Conservation (phyloP, 2,329 filamentous ascomycete species). For the Aspergillus transmontanensis region DNA sequence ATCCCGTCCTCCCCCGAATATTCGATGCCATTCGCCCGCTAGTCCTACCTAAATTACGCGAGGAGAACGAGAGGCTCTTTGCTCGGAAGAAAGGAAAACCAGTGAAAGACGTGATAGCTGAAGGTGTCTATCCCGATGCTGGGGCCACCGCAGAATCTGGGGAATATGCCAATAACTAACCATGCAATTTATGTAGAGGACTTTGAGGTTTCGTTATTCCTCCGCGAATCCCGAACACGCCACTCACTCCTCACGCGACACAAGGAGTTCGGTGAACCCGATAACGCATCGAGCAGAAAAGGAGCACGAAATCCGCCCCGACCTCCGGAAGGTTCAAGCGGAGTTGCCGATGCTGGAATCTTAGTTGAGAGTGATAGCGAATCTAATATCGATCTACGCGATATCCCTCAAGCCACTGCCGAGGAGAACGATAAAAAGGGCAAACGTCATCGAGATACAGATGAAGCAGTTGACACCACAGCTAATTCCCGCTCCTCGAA, state of each 20-base stretch:
- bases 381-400: slow-evolving; percentile 49
- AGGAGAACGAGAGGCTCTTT: slow-evolving; percentile 69
- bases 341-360: slow-evolving; percentile 41
- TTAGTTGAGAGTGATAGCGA: slow-evolving; percentile 66
- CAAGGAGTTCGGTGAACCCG: slow-evolving; percentile 69
- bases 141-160: not conserved
- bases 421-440: slow-evolving; percentile 16
- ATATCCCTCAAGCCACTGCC: slow-evolving; percentile 56
- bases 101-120: slow-evolving; percentile 83
- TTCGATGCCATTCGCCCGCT: slow-evolving; percentile 83
- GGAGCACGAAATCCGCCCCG: slow-evolving; percentile 14
- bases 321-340: slow-evolving; percentile 23
- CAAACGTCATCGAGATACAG: slow-evolving; percentile 18
- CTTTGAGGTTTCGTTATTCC: slow-evolving; percentile 92
- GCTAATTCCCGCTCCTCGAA: slow-evolving; percentile 19
- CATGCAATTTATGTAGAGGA: slow-evolving; percentile 64
- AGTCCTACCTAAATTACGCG: slow-evolving; percentile 85
- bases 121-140: slow-evolving; percentile 58
- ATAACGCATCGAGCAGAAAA: not conserved
- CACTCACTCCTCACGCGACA: slow-evolving; percentile 86
- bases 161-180: slow-evolving; percentile 1
- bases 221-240: slow-evolving; percentile 81
- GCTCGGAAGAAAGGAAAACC: slow-evolving; percentile 74
- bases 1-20: slow-evolving; percentile 77
- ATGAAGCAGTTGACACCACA: slow-evolving; percentile 24